A percentile compares a stretch with the other conserved stretches of the same genome.
Evolutionary conservation across 2,329 filamentous ascomycete species (phyloP).

Genomic region (Neoscytalidium dimidiatum): DNA sequence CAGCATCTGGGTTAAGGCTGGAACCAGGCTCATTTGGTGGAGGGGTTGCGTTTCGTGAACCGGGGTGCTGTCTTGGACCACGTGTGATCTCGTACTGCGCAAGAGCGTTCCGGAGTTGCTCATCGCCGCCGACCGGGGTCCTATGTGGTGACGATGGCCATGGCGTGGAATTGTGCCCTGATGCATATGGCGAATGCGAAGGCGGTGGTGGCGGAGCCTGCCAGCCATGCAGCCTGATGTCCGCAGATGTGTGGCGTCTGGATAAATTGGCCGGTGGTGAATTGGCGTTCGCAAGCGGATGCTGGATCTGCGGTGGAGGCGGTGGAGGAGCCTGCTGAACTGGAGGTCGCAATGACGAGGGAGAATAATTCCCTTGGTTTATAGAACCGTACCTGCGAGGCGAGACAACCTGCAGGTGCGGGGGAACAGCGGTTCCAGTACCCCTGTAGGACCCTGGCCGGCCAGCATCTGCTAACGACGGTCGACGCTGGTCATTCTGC

Average conservation of each 20-base stretch:
- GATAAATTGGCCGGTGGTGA: conserved; percentile 68
- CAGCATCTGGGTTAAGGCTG: conserved; percentile 53
- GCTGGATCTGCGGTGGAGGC: conserved; percentile 63
- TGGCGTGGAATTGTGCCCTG: conserved; percentile 61
- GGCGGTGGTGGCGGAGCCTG: conserved; percentile 57
- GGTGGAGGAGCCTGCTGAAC: conserved; percentile 68
- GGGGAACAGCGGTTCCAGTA: conserved; percentile 68
- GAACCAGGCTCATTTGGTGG: conserved; percentile 51
- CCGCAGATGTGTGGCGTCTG: conserved; percentile 89
- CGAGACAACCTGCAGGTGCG: conserved; percentile 72
- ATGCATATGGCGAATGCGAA: conserved; percentile 66
- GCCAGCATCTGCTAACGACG: conserved; percentile 64
- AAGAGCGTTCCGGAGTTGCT: conserved; percentile 72
- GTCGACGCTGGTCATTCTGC: conserved; percentile 78
- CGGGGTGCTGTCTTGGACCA: conserved; percentile 49
- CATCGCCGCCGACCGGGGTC: conserved; percentile 53
- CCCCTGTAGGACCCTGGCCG: conserved; percentile 61
- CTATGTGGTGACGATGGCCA: conserved; percentile 69
- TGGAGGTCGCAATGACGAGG: conserved; percentile 73
- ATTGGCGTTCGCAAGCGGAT: conserved; percentile 57
- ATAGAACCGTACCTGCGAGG: conserved; percentile 88
- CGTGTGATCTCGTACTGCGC: conserved; percentile 67
- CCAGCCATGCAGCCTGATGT: conserved; percentile 73
- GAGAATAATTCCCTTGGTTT: conserved; percentile 66
- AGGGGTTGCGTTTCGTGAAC: conserved; percentile 57